phyloP scores from a whole-genome alignment of 2,329 filamentous ascomycete genomes.

The Ascochyta pisi region DNA sequence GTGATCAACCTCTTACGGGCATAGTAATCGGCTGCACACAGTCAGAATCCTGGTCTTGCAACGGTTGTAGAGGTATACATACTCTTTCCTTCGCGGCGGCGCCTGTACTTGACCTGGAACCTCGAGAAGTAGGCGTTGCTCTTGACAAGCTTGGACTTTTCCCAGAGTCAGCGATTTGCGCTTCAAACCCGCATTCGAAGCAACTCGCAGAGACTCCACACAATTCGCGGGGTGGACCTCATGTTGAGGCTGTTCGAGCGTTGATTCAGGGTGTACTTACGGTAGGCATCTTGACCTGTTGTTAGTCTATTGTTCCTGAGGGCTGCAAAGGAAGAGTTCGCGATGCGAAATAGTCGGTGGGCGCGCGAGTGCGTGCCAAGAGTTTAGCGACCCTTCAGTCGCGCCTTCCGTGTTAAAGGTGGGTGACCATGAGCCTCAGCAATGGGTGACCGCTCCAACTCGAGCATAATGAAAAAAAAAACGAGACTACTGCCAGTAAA shows the following conservation, averaged over 20 bases:
- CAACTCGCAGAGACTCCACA: constrained; percentile 75
- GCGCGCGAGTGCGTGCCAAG: constrained; percentile 25
- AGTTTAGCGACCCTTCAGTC: constrained; percentile 22
- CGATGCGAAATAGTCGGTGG: constrained; percentile 23
- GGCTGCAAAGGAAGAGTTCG: constrained; percentile 31
- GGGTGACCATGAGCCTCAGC: constrained; percentile 31
- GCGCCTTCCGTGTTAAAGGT: constrained; percentile 19
- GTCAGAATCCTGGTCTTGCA: constrained; percentile 56
- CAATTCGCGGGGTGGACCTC: constrained; percentile 38
- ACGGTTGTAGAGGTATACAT: constrained; percentile 61
- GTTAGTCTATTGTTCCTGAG: constrained; percentile 35
- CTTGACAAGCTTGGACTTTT: constrained; percentile 92
- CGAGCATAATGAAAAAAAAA: too few species aligned
- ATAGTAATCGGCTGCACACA: constrained; percentile 90
- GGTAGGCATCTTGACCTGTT: constrained; percentile 55
- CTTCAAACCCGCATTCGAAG: constrained; percentile 90
- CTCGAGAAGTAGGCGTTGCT: constrained; percentile 99
- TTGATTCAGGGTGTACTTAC: constrained; percentile 51
- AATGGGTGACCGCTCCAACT: constrained; percentile 8
- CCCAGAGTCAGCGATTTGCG: constrained; percentile 99
- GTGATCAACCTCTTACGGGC: constrained; percentile 99
- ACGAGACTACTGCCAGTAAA: background rate
- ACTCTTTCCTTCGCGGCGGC: constrained; percentile 95
- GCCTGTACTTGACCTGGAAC: constrained; percentile 99
- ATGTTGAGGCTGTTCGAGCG: constrained; percentile 23